Base-by-base conservation (phyloP, 345 rosid genomes). In the Citrus cavaleriei region DNA sequence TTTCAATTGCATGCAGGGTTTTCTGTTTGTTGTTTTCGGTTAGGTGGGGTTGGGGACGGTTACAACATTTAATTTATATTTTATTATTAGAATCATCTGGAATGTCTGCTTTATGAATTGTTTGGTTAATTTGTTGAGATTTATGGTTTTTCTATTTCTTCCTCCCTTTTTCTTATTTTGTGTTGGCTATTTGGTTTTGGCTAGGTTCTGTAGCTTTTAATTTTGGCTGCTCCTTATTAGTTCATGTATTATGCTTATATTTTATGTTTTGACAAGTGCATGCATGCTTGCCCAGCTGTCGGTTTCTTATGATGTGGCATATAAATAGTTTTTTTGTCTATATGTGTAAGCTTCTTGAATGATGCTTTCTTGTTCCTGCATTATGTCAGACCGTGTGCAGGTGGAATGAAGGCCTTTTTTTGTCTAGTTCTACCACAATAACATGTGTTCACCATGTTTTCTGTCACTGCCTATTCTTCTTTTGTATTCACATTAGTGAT, bases 271-370 rank as follows among this genome's bases (percentile, higher is more conserved):
- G 57, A 63, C 10, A 64, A 7, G 49, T 49, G 73, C 54, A 55
- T 82, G 81, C 77, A 81, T 85, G 78, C 79, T 67, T 80, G 73
- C 75, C 73, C 85, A 77, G 80, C 80, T 86, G 86, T 85, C 77
- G 74, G 69, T 68, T 82, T 30, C 38, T 73, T 68, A 38, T 70
- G 67, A 21, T 73, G 9, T 24, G 37, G 73, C 67, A 59, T 42
- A 35, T 28, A 35, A 67, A 62, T 25, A n/a, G 68, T 22, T 4
- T 24, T 7, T 79, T 81, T 87, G 70, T 77, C 65, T 78, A 4
- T 75, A 66, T 60, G 59, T 84, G 78, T 54, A 70, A 77, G 69
- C 35, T 82, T 81, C 68, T 54, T 78, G 81, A 68, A 58, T 46
- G 77, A 49, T 54, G 46, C 69, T 69, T 79, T 68, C 30, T 25